Base-by-base conservation (phyloP, 306 rosid species). In the Hippophae gyantsensis region DNA sequence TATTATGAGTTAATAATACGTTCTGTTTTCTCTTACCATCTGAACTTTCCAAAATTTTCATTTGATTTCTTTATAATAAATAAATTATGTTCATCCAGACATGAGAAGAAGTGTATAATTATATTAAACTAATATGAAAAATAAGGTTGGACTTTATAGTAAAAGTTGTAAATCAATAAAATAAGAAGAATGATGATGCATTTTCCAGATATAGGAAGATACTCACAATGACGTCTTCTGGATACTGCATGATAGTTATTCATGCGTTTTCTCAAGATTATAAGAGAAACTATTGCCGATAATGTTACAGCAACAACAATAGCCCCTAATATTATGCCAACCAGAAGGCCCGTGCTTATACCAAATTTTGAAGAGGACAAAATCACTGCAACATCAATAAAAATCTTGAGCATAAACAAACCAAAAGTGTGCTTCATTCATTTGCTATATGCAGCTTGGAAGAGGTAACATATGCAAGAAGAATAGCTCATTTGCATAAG, bases 201-300 rank as follows among this genome's bases (percentile, higher is more conserved):
- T 13, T 49, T 13, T 49, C 23, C 26, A 13, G 53, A 49, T 23
- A 64, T 64, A 42, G 41, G 41, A 70, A 60, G 52, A 64, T 73
- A 84, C 99, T 93, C 78, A 93, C 99, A 8, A 3, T 0, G 87
- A 55, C 85, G 95, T 55, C 78, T 68, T 73, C 76, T 81, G 57
- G 86, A 75, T 69, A 75, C 42, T 12, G 80, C 64, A 13, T 1
- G 81, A 56, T 12, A 61, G 51, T 72, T 65, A 66, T 52, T 82
- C 70, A 56, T 9, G 56, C 62, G 69, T 50, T 6, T 43, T 76
- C 94, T 82, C 57, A 84, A 5, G 65, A 86, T 77, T 59, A 89
- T 73, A 65, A 93, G 74, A 63, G 78, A 75, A 68, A 82, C 80
- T 64, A 86, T 38, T 42, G 84, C 85, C 56, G 97, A 82, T 72